These are phyloP conservation scores for Trichoderma pleuroti DNA, from an alignment of 2,329 filamentous ascomycete species.

Conservation along the genomic window DNA sequence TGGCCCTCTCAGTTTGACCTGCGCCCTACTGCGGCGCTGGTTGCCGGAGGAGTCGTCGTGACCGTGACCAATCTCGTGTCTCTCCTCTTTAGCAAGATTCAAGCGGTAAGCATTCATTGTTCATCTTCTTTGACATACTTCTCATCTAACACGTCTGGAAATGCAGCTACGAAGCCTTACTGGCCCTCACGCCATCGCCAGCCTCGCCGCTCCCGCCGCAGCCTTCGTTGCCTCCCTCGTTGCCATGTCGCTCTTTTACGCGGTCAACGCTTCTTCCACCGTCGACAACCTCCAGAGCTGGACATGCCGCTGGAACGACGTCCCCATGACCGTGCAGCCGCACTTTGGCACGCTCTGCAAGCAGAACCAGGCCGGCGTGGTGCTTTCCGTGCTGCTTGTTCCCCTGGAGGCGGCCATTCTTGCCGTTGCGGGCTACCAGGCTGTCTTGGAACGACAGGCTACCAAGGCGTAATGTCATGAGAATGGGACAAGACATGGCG, in stretches of 20 bases:
- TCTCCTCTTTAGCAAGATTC: conserved; percentile 47
- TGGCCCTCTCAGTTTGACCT: conserved; percentile 59
- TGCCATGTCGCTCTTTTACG: conserved; percentile 56
- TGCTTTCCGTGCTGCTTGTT: conserved; percentile 54
- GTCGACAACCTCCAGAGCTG: conserved; percentile 58
- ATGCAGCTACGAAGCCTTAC: conserved; percentile 24
- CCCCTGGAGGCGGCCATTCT: conserved; percentile 53
- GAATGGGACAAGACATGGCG: conserved; percentile 26
- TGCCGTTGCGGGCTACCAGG: conserved; percentile 43
- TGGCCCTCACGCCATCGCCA: conserved; percentile 22
- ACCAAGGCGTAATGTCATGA: conserved; percentile 25
- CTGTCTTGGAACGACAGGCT: conserved; percentile 43
- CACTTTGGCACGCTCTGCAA: conserved; percentile 55
- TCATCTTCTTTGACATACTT: background rate
- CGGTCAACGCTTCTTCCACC: conserved; percentile 49
- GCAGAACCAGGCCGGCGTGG: conserved; percentile 52
- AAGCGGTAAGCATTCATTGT: conserved; percentile 43
- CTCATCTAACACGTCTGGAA: background rate
- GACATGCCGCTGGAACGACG: conserved; percentile 57
- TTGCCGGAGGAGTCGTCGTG: conserved; percentile 50
- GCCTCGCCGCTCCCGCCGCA: conserved; percentile 29
- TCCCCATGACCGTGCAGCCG: conserved; percentile 51
- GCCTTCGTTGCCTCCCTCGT: conserved; percentile 43
- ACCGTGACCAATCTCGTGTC: conserved; percentile 46
- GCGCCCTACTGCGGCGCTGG: conserved; percentile 53